Evolutionary conservation across 2,329 filamentous ascomycete species (phyloP), one percentile per base, ranked within the genome.

Genomic region (Diplodia sapinea): DNA sequence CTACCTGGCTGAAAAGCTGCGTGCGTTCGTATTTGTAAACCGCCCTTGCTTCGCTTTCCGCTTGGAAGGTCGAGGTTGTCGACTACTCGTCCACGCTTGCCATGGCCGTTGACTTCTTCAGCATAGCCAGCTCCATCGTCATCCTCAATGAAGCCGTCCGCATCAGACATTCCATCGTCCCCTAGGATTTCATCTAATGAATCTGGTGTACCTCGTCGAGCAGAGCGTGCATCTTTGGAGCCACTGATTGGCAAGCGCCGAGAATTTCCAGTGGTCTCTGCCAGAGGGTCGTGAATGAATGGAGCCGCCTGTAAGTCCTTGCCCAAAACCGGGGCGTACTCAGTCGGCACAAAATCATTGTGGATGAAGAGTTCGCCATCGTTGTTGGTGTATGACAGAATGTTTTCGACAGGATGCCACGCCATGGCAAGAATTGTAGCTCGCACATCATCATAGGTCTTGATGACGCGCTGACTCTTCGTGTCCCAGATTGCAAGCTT

Each of bases 331-430:
- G 78, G 72, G 36, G 79, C 74, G 69, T 86, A 79, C 40, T 86
- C 84, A 31, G 77, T 73, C 6, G 86, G 82, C 9, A 89, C 83
- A 68, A 88, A 85, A 55, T 92, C 87, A 12, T 89, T 88, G 75
- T 94, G 91, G 66, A 98, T 98, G 77, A 93, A 98, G 13, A 98
- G 87, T 78, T 97, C 93, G 70, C 96, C 95, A 68, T 97, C 92
- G 1, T 90, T 91, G 47, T 93, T 98, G 0, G 94, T 96, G 74
- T 98, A 97, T 0, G 94, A 96, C 1, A 95, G 80, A 2, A 94
- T 87, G 73, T 99, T 99, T 70, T 93, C 89, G 1, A 86, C 90
- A 6, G 94, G 94, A 74, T 99, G 95, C 94, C 95, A 99, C 36
- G 88, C 86, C 68, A 99, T 84, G 70, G 94, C 92, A 71, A 95